Evolutionary conservation across 352 stramenopile species (phyloP), one percentile per base, ranked within the genome.

Genomic region (Pilasporangium apinafurcum): DNA sequence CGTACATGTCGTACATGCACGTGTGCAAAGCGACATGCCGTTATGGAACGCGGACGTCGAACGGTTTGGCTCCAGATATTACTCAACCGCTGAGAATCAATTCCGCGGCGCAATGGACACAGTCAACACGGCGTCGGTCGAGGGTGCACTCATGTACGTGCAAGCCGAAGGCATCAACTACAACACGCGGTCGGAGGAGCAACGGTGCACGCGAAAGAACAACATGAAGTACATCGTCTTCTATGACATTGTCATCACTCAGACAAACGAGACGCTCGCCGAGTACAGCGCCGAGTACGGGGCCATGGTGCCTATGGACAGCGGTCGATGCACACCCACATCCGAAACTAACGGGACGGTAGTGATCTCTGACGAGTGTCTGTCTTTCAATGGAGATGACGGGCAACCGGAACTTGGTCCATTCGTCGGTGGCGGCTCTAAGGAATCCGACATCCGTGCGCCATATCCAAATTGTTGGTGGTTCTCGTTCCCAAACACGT

Each of bases 401-500:
- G 61, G 40, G 8, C 44, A 62, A 13, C 6, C 50, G 0, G 49
- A 59, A 3, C 39, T 69, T 21, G 60, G 60, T 0, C 51, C 48
- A 2, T 69, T 62, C 26, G 49, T 69, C n/a, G 60, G 60, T 17
- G 60, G 56, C 1, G 61, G 56, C 12, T 52, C 26, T 3, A 59
- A 70, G 44, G 62, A 65, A 29, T 59, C 65, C 5, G 64, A 80
- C 33, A 27, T 53, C 5, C 53, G 62, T 10, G 67, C 64, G 3
- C 67, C 67, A 10, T 81, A 81, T 52, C 65, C 60, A 18, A 56
- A 69, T 21, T 68, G 56, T 26, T 69, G 56, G 51, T 77, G 64
- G 68, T 81, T 66, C 38, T 81, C 68, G 20, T 59, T 81, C 29
- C 68, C 68, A n/a, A 78, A 79, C 54, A 65, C 44, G 20, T 77